Percentiles rank a stretch among this genome's conserved stretches.
phyloP scores from a whole-genome alignment of 495 filamentous ascomycete species.

The Haplographium delicatum region DNA sequence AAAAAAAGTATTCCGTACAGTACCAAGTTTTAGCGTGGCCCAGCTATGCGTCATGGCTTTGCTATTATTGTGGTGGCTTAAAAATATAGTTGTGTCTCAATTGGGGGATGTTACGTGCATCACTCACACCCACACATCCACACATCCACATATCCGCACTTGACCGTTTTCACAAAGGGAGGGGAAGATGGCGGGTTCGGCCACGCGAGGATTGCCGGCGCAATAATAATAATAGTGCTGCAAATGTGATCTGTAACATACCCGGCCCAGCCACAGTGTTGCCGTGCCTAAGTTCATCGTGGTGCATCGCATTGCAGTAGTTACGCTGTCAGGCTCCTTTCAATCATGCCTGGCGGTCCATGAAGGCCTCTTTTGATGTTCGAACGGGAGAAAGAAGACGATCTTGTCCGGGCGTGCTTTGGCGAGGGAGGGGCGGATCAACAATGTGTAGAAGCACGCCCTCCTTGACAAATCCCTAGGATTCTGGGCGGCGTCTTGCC shows the following conservation, averaged over 20 bases:
- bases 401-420: too few species aligned
- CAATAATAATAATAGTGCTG: background rate
- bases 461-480: background rate
- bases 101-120: background rate
- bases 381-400: background rate
- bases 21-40: background rate
- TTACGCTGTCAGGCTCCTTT: constrained; percentile 1
- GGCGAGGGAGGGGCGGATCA: background rate
- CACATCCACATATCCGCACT: too few species aligned
- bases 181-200: background rate
- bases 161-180: background rate
- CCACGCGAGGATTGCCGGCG: constrained; percentile 2
- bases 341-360: too few species aligned
- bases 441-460: background rate
- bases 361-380: too few species aligned
- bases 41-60: background rate
- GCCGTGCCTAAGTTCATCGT: too few species aligned
- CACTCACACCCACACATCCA: too few species aligned
- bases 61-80: background rate
- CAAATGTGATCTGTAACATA: too few species aligned
- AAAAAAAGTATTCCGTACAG: background rate
- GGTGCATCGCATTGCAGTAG: background rate
- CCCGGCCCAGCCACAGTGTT: background rate
- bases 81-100: background rate
- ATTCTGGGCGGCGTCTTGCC: too few species aligned